Percentiles rank a stretch among this genome's conserved stretches.
Evolutionary conservation across 371 early-diverging fungal species (phyloP).

Genomic region (Funneliformis caledonium): DNA sequence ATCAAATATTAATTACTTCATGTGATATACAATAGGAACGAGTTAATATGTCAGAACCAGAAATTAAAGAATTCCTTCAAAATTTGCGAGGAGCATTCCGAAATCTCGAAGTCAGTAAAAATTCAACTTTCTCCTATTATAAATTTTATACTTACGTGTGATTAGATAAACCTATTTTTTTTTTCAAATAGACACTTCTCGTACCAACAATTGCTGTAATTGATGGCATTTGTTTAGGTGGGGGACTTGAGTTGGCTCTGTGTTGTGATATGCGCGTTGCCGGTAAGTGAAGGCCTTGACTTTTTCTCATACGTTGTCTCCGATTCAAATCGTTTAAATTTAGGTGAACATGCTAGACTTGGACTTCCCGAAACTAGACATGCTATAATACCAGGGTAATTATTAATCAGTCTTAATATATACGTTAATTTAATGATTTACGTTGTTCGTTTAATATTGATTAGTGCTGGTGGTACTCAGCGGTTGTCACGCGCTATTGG

Average conservation of each 20-base stretch:
- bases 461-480: constrained; percentile 96
- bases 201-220: constrained; percentile 95
- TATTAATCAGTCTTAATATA: too few species aligned
- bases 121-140: neutral
- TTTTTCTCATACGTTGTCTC: neutral
- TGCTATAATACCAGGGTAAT: constrained; percentile 96
- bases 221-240: constrained; percentile 95
- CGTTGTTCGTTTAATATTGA: neutral
- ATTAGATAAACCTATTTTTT: neutral
- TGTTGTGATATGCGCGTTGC: constrained; percentile 92
- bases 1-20: neutral
- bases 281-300: constrained; percentile 51
- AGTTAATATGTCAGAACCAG: constrained; percentile 76
- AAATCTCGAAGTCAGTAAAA: constrained; percentile 74
- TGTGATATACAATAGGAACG: constrained; percentile 70
- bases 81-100: constrained; percentile 77
- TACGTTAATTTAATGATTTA: constrained; percentile 14
- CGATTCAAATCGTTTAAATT: neutral
- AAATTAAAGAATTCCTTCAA: constrained; percentile 87
- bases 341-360: constrained; percentile 72
- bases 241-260: constrained; percentile 93
- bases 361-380: constrained; percentile 93
- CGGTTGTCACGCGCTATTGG: constrained; percentile 90
- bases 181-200: constrained; percentile 68
- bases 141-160: neutral